Evolutionary conservation across 2,329 filamentous ascomycete genomes (phyloP), one percentile per base, ranked within the genome.

Genomic region (Metarhizium album): DNA sequence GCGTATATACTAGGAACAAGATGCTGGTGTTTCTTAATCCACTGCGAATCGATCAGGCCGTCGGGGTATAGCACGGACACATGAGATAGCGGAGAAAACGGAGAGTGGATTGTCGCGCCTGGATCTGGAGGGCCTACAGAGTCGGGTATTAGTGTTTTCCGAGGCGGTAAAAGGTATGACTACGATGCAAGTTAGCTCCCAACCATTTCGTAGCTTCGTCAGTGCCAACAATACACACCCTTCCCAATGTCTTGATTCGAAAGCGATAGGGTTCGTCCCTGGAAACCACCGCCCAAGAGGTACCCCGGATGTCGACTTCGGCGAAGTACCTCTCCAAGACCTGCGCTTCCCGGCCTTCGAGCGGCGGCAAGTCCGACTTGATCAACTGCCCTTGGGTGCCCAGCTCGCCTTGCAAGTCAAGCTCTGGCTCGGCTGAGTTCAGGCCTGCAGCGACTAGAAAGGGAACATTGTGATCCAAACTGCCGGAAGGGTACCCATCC

Each of bases 21-120:
- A 48, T 86, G 74, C 62, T 95, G 90, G 64, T 97, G 91, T 65
- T 97, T 98, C 53, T 80, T 79, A 50, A 95, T 74, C 91, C 91
- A 98, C 54, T 80, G 70, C 20, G 84, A 77, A 53, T 90, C 82
- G 64, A 96, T 82, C 52, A 96, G 73, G 4, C 91, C 93, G 68
- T 97, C 93, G 7, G 91, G 90, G 63, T 93, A 97, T 2, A 94
- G 76, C 2, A 82, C 74, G 7, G 91, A 95, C 7, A 78, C 78
- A 3, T 90, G 90, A 38, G 87, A 93, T 29, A 97, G 75, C 1
- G 91, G 93, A 2, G 93, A 97, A 57, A 95, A 82, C 1, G 90
- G 88, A 13, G 93, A 97, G 67, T 97, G 91, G 4, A 95, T 71
- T n/a, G 82, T 72, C 53, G 75, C 70, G 18, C 74, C 68, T 23